A percentile compares a stretch with the other conserved stretches of the same genome.
These are phyloP conservation scores for Populus hybrid DNA, from an alignment of 441 rosid species.

Conservation along the genomic window DNA sequence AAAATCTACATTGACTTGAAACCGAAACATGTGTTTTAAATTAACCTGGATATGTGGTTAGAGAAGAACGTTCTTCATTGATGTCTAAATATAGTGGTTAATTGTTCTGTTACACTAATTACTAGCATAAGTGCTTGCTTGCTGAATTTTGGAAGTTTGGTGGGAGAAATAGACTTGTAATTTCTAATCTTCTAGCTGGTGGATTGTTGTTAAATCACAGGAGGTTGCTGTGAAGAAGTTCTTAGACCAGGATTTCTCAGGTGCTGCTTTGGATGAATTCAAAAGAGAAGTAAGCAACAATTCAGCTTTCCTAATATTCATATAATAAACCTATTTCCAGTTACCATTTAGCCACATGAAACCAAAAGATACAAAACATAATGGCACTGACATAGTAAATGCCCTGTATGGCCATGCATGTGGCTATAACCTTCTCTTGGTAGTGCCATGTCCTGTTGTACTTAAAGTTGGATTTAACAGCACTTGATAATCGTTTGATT, in stretches of 20 bases:
- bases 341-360: not conserved
- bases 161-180: not conserved
- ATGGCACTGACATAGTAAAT: not conserved
- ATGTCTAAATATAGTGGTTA: not conserved
- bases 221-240: constrained; percentile 99
- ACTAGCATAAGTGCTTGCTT: not conserved
- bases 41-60: not conserved
- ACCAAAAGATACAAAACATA: not conserved
- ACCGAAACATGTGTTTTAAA: not conserved
- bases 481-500: not conserved
- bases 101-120: not conserved
- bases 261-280: constrained; percentile 95
- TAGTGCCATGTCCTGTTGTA: not conserved
- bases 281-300: constrained; percentile 85
- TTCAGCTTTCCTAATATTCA: constrained; percentile 9
- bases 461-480: not conserved
- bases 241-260: constrained; percentile 98
- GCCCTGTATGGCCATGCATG: not conserved
- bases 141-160: not conserved
- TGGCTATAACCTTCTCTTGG: not conserved
- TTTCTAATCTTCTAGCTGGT: constrained; percentile 18
- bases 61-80: not conserved
- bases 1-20: not conserved
- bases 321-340: constrained; percentile 2
- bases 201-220: constrained; percentile 41